Evolutionary conservation across 352 stramenopile genomes (phyloP), one percentile per base, ranked within the genome.

Genomic region (Globisporangium uncinulatum): DNA sequence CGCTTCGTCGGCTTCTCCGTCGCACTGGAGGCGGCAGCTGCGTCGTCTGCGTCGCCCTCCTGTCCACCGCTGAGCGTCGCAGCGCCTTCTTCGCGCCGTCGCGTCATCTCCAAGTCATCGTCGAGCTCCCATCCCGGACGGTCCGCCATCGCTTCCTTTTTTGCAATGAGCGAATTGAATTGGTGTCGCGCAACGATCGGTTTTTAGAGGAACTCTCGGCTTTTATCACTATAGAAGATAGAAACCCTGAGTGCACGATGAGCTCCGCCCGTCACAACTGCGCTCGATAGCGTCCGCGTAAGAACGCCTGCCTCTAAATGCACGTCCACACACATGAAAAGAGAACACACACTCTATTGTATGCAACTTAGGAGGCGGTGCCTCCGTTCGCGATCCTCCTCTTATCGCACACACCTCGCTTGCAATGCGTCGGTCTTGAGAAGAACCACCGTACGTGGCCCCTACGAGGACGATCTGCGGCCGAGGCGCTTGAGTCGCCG

Each of bases 41-140:
- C 41, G 51, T 54, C 50, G 1, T 15, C 37, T 3, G 63, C 54
- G 57, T 61, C 48, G 31, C 41, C 49, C 48, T 37, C 51, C 53
- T 54, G 19, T 24, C 39, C 42, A 20, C 29, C 52, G 20, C 15
- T 48, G 54, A 49, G 14, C 57, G 42, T 54, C 45, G 42, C 50
- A 3, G 20, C 57, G 31, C 32, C 51, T 45, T 63, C 66, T 51
- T 45, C 65, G 58, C 43, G 55, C 14, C 51, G 64, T 15, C 43
- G 70, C 51, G 64, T 62, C 47, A 62, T 67, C 21, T 61, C 61
- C 49, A 71, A 56, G 29, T 83, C 69, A 29, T 71, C 78, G 36
- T 86, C 73, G 36, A 72, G 73, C 57, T 88, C 78, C 78, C 78
- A 88, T 46, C 75, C 71, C 29, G 67, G 69, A 41, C 67, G 67